phyloP scores from a whole-genome alignment of 2,329 filamentous ascomycete species.

The Mycosphaerelloides madeirae region DNA sequence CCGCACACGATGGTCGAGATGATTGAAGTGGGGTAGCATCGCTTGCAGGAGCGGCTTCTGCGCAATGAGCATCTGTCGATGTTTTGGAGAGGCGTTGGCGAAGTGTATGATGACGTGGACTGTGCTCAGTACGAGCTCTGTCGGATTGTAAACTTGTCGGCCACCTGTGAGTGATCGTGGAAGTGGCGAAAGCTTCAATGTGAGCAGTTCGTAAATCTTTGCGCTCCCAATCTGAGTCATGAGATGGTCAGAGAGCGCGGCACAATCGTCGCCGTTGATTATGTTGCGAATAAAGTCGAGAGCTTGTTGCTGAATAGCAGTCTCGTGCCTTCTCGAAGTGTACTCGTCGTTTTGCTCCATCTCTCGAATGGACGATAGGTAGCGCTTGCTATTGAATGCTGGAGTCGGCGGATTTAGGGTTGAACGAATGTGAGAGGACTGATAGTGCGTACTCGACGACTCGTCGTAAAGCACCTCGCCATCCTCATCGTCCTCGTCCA shows the following conservation, averaged over 20 bases:
- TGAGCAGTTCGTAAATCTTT: constrained; percentile 73
- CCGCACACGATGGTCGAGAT: constrained; percentile 68
- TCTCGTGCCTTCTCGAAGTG: constrained; percentile 70
- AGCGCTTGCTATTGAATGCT: constrained; percentile 26
- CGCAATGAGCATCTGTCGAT: constrained; percentile 71
- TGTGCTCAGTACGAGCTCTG: constrained; percentile 70
- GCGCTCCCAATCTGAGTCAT: constrained; percentile 71
- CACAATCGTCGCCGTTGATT: constrained; percentile 60
- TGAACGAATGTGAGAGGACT: constrained; percentile 32
- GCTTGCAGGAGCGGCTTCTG: constrained; percentile 72
- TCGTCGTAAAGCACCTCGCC: constrained; percentile 45
- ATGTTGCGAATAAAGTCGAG: constrained; percentile 87
- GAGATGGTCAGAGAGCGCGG: constrained; percentile 77
- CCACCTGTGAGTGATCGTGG: constrained; percentile 13
- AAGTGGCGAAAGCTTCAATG: constrained; percentile 63
- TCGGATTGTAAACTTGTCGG: constrained; percentile 39
- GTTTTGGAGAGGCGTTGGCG: constrained; percentile 71
- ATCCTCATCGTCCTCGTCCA: constrained; percentile 34
- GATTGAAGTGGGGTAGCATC: constrained; percentile 67
- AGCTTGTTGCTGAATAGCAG: constrained; percentile 84
- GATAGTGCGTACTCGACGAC: constrained; percentile 32
- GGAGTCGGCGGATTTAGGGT: constrained; percentile 26
- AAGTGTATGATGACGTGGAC: constrained; percentile 83
- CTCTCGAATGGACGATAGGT: constrained; percentile 28
- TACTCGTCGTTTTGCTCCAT: constrained; percentile 59